Conservation (phyloP, 164 flowering plant genomes). For the Pachysandra terminalis region DNA sequence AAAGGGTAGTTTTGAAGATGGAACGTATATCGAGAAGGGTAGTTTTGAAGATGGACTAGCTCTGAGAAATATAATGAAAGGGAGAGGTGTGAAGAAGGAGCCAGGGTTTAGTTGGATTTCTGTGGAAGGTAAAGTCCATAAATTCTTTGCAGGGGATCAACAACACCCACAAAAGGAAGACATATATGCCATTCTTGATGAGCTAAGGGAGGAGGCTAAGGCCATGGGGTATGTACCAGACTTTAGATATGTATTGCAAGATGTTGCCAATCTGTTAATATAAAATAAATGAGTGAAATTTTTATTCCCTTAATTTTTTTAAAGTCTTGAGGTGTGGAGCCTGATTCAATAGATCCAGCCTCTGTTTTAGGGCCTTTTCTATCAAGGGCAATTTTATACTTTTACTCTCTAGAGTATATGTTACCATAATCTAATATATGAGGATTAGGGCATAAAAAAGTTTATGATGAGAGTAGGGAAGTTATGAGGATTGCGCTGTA, state of each 20-base stretch:
- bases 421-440: too few relatives aligned
- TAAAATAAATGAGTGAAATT: neutral
- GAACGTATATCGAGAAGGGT: slow-evolving; percentile 40
- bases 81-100: slow-evolving; percentile 53
- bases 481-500: too few relatives aligned
- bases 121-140: slow-evolving; percentile 44
- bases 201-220: slow-evolving; percentile 27
- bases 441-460: too few relatives aligned
- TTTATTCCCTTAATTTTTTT: neutral
- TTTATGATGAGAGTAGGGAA: too few relatives aligned
- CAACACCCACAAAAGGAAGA: slow-evolving; percentile 40
- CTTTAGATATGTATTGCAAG: slow-evolving; percentile 22
- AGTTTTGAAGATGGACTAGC: slow-evolving; percentile 31
- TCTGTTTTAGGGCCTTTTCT: too few relatives aligned
- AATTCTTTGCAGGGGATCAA: slow-evolving; percentile 50
- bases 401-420: too few relatives aligned
- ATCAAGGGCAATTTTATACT: too few relatives aligned
- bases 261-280: neutral
- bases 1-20: slow-evolving; percentile 35
- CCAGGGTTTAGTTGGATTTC: slow-evolving; percentile 65
- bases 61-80: slow-evolving; percentile 47
- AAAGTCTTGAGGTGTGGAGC: too few relatives aligned
- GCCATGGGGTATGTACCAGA: slow-evolving; percentile 30
- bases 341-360: too few relatives aligned
- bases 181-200: slow-evolving; percentile 38